Evolutionary conservation across 768 basidiomycete species (phyloP).

Genomic region (Candolleomyces eurysporus): DNA sequence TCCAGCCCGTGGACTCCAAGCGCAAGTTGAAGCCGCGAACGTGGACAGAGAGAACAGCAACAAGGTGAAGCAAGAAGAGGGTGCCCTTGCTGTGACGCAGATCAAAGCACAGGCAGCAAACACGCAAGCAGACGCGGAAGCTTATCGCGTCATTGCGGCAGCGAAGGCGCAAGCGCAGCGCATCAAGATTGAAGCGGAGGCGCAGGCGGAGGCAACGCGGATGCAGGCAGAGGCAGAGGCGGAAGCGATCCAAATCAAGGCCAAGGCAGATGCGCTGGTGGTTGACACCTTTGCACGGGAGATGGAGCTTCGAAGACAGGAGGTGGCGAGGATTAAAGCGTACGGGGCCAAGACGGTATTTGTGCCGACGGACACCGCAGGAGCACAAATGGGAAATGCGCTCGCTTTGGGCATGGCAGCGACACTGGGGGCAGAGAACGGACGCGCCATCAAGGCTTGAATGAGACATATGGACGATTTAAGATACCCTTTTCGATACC

Average conservation of each 20-base stretch:
- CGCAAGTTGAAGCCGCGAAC: constrained; percentile 89
- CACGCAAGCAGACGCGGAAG: constrained; percentile 72
- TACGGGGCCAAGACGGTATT: constrained; percentile 71
- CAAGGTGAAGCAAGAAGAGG: constrained; percentile 83
- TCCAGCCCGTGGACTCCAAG: constrained; percentile 71
- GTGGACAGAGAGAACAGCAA: constrained; percentile 87
- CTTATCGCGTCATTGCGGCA: constrained; percentile 69
- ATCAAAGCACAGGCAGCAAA: constrained; percentile 69
- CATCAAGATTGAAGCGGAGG: constrained; percentile 75
- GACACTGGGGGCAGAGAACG: constrained; percentile 49
- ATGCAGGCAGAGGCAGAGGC: constrained; percentile 75
- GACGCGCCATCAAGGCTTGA: constrained; percentile 9
- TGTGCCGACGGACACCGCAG: constrained; percentile 61
- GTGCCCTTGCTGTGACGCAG: constrained; percentile 69
- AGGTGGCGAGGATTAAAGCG: constrained; percentile 59
- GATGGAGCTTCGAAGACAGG: constrained; percentile 69
- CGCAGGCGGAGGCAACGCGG: constrained; percentile 76
- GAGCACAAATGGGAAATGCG: constrained; percentile 55
- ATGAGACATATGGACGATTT: not conserved
- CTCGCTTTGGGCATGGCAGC: constrained; percentile 74
- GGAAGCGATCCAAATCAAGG: constrained; percentile 61
- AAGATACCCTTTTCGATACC: not conserved
- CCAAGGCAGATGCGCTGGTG: constrained; percentile 60
- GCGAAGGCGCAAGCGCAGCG: constrained; percentile 70
- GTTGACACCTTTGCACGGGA: constrained; percentile 68